These are phyloP conservation scores for Candida boleticola DNA, from an alignment of 805 yeast species.

Conservation along the genomic window DNA sequence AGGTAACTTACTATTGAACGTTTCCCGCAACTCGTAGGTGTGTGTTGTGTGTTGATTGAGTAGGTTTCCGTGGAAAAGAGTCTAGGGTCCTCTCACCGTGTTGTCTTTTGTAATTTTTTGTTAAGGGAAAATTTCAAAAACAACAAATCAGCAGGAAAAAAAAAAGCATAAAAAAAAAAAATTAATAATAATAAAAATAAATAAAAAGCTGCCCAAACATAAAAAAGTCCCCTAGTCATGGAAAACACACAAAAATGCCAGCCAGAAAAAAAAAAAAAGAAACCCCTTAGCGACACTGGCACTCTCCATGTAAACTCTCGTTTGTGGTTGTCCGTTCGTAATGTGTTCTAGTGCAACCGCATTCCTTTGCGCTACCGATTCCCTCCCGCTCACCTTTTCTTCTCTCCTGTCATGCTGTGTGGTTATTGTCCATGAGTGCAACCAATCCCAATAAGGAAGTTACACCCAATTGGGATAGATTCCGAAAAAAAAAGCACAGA, in stretches of 20 bases:
- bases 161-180: not conserved
- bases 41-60: not conserved
- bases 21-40: not conserved
- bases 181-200: not conserved
- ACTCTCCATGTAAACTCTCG: too few species aligned
- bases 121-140: not conserved
- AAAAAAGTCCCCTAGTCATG: too few species aligned
- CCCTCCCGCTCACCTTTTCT: too few species aligned
- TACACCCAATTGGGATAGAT: not conserved
- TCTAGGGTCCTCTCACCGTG: not conserved
- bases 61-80: not conserved
- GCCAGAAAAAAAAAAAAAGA: not conserved
- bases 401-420: too few species aligned
- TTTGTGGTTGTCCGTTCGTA: too few species aligned
- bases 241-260: not conserved
- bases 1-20: not conserved
- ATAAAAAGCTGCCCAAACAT: not conserved
- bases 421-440: not conserved
- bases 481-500: not conserved
- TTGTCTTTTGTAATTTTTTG: not conserved
- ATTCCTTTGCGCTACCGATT: too few species aligned
- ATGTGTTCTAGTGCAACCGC: too few species aligned
- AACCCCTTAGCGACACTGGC: not conserved
- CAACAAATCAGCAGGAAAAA: not conserved
- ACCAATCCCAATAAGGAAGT: slow-evolving; percentile 4